Conservation (phyloP, 345 rosid genomes). For the Rhodomyrtus tomentosa region DNA sequence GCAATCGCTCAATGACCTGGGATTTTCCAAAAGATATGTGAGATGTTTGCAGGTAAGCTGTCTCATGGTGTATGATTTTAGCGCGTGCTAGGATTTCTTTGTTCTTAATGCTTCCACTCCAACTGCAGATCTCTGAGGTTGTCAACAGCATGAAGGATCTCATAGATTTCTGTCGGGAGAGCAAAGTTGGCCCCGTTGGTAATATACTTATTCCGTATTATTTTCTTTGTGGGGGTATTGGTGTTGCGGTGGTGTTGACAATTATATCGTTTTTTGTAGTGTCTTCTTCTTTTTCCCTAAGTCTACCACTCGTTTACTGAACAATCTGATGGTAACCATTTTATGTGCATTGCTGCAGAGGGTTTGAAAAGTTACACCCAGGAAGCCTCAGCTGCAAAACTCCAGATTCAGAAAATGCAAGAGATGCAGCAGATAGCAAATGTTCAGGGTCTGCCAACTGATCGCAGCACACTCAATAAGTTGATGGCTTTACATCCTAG, state of each 20-base stretch:
- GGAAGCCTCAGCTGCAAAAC: constrained; percentile 38
- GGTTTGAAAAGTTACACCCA: constrained; percentile 79
- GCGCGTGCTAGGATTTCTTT: neutral
- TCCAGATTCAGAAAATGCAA: constrained; percentile 74
- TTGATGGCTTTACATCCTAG: constrained; percentile 62
- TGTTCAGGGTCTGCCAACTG: constrained; percentile 74
- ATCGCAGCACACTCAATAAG: constrained; percentile 71
- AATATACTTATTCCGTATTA: neutral
- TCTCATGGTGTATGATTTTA: neutral
- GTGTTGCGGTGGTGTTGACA: neutral
- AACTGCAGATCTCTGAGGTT: constrained; percentile 78
- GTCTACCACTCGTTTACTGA: neutral
- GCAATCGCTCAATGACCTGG: constrained; percentile 82
- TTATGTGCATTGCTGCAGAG: constrained; percentile 36
- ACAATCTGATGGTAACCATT: neutral
- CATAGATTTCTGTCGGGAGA: constrained; percentile 68
- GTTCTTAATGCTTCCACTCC: neutral
- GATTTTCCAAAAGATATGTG: constrained; percentile 94
- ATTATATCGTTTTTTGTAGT: neutral
- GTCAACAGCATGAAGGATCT: constrained; percentile 97
- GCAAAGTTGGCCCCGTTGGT: constrained; percentile 85
- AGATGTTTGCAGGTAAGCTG: constrained; percentile 83
- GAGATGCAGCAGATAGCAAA: constrained; percentile 76
- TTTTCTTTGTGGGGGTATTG: neutral
- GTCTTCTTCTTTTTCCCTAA: neutral